A percentile compares a stretch with the other conserved stretches of the same genome.
Conservation (phyloP, 257 asterid genomes). For the Perilla frutescens region DNA sequence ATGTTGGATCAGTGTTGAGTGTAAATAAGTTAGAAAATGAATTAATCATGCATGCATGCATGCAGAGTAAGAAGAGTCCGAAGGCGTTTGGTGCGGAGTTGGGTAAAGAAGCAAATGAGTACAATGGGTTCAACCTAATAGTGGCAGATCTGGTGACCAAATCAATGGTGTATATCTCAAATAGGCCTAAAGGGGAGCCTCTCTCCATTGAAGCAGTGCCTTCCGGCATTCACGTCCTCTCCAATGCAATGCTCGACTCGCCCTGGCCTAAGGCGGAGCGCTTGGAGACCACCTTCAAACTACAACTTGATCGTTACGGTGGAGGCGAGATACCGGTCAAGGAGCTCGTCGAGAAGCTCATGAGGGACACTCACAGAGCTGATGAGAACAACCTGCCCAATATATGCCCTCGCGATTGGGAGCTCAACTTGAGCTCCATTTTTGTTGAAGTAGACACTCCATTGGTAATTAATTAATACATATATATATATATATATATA, state of each 20-base stretch:
- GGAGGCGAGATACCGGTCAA: constrained; percentile 43
- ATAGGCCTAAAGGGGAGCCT: constrained; percentile 63
- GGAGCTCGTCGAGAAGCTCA: constrained; percentile 59
- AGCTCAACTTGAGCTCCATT: constrained; percentile 61
- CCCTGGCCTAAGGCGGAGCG: constrained; percentile 85
- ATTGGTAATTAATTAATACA: constrained; percentile 44
- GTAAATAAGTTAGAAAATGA: no score
- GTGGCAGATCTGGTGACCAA: constrained; percentile 55
- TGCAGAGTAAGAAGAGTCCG: constrained; percentile 67
- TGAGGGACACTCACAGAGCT: constrained; percentile 61
- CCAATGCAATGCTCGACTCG: constrained; percentile 68
- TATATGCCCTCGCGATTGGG: constrained; percentile 71
- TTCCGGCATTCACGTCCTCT: constrained; percentile 68
- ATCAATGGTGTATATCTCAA: constrained; percentile 65
- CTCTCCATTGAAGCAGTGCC: constrained; percentile 48
- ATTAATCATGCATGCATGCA: no score
- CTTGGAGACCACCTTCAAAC: constrained; percentile 48
- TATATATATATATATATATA: background rate
- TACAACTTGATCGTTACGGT: constrained; percentile 31
- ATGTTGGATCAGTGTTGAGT: background rate
- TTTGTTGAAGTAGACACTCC: constrained; percentile 73
- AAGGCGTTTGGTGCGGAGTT: constrained; percentile 63
- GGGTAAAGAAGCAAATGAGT: constrained; percentile 54
- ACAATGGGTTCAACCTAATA: constrained; percentile 77
- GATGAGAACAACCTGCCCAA: constrained; percentile 57